Conservation (phyloP, 257 asterid genomes). For the Gardenia jasminoides region DNA sequence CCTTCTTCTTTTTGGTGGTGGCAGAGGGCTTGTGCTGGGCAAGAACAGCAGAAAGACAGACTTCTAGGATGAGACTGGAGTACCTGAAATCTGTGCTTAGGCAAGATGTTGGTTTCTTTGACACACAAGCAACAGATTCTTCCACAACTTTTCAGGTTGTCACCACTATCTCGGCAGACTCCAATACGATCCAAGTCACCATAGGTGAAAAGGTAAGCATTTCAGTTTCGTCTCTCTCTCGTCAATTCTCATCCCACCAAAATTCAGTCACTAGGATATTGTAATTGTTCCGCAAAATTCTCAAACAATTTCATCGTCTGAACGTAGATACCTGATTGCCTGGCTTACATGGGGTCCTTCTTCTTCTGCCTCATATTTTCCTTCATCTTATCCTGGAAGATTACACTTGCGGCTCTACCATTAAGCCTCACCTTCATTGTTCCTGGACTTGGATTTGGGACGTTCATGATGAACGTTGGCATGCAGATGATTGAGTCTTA, state of each 20-base stretch:
- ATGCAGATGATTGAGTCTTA: constrained; percentile 62
- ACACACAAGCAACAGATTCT: constrained; percentile 67
- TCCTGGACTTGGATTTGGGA: constrained; percentile 82
- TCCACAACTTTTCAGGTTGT: constrained; percentile 71
- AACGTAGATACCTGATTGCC: constrained; percentile 71
- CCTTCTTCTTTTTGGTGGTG: background rate
- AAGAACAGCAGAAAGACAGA: constrained; percentile 91
- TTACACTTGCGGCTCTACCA: constrained; percentile 70
- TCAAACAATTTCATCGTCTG: background rate
- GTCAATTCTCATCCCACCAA: background rate
- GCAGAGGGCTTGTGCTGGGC: constrained; percentile 92
- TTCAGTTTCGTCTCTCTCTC: background rate
- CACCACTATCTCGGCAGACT: constrained; percentile 63
- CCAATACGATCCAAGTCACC: constrained; percentile 61
- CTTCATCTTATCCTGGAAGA: constrained; percentile 70
- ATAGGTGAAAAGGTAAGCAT: constrained; percentile 73
- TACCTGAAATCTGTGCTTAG: constrained; percentile 72
- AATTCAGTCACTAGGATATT: background rate
- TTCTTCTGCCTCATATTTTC: constrained; percentile 69
- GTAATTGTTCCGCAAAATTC: background rate
- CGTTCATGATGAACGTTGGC: constrained; percentile 66
- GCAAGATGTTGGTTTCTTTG: constrained; percentile 86
- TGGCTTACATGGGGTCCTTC: constrained; percentile 80
- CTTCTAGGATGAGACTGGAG: constrained; percentile 81
- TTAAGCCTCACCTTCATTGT: constrained; percentile 68